Evolutionary conservation across 2,329 filamentous ascomycete genomes (phyloP).

Genomic region (Colletotrichum euphorbiae): DNA sequence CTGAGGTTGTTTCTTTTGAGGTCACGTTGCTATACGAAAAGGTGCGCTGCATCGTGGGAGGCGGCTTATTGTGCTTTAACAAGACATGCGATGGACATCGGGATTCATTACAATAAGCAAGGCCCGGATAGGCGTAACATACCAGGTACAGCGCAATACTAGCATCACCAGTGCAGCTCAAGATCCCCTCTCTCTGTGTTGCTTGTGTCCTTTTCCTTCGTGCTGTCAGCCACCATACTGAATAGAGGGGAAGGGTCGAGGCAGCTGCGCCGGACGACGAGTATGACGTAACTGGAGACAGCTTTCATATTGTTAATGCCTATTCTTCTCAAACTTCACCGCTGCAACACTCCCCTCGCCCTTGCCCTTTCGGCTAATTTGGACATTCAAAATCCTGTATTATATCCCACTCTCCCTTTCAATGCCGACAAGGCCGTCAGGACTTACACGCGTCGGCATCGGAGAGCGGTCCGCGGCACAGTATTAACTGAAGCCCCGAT

Average conservation of each 20-base stretch:
- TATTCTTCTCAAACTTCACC: background rate
- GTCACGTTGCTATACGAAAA: constrained; percentile 6
- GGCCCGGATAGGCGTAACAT: constrained; percentile 1
- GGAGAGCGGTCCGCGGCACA: constrained; percentile 34
- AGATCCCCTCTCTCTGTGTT: background rate
- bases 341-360: background rate
- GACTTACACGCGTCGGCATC: constrained; percentile 4
- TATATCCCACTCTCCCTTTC: background rate
- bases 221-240: background rate
- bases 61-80: constrained; percentile 22
- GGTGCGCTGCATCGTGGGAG: constrained; percentile 7
- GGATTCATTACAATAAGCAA: constrained; percentile 9
- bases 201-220: background rate
- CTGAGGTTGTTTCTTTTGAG: background rate
- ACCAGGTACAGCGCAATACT: constrained; percentile 7
- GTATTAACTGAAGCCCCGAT: constrained; percentile 28
- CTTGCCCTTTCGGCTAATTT: background rate
- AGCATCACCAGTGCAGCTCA: constrained; percentile 5
- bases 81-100: background rate
- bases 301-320: constrained; percentile 5
- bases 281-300: constrained; percentile 30
- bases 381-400: background rate
- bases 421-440: background rate
- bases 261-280: background rate
- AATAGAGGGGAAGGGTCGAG: background rate